phyloP scores from a whole-genome alignment of 306 rosid genomes.

The Leucaena leucocephala region DNA sequence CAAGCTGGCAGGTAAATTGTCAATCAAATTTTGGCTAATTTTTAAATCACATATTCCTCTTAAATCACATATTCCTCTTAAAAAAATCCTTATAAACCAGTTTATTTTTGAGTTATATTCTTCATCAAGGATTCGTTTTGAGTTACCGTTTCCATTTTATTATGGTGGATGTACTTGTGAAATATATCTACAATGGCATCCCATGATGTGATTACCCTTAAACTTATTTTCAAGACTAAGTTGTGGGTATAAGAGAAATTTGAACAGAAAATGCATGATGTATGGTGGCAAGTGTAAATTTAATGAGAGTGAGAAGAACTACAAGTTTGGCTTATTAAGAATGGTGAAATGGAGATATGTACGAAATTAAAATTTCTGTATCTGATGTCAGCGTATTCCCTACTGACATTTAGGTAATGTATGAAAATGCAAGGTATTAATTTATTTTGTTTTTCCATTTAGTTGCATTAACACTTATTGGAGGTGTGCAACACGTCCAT shows the following conservation, averaged over 20 bases:
- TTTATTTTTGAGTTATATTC: conserved; percentile 6
- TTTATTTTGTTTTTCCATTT: conserved; percentile 39
- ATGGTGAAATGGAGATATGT: neutral
- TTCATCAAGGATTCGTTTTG: conserved; percentile 32
- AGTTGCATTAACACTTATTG: conserved; percentile 92
- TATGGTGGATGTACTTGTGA: conserved; percentile 18
- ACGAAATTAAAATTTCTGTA: neutral
- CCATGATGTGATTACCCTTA: conserved; percentile 12
- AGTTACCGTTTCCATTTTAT: conserved; percentile 30
- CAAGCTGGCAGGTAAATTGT: conserved; percentile 83
- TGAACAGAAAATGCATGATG: neutral
- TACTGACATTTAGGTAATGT: neutral
- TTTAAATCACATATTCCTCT: conserved; percentile 7
- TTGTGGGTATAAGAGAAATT: neutral
- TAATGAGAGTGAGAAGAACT: neutral
- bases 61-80: conserved; percentile 21
- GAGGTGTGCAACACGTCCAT: conserved; percentile 95
- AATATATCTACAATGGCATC: conserved; percentile 13
- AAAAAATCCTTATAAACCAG: conserved; percentile 28
- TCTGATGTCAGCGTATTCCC: neutral
- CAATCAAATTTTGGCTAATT: conserved; percentile 27
- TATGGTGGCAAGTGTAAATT: neutral
- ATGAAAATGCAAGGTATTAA: conserved; percentile 9
- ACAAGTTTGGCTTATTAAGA: neutral
- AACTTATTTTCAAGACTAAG: neutral